phyloP scores from a whole-genome alignment of 2,329 filamentous ascomycete genomes.

The Colletotrichum sp. region DNA sequence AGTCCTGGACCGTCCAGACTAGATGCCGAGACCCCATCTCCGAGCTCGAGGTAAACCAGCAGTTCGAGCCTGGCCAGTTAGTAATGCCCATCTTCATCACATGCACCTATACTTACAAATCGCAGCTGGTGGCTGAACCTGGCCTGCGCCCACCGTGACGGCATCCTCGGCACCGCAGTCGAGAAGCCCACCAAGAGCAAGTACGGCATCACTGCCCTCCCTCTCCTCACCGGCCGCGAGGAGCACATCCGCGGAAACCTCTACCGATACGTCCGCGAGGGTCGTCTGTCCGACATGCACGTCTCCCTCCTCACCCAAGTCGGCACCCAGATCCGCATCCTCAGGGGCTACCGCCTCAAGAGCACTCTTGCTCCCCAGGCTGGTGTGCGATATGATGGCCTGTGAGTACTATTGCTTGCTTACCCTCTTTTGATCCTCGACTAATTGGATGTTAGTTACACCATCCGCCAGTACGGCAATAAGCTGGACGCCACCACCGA shows the following conservation, averaged over 20 bases:
- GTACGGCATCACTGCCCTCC: conserved; percentile 53
- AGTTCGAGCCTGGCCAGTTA: conserved; percentile 56
- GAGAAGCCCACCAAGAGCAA: conserved; percentile 51
- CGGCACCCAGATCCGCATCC: conserved; percentile 55
- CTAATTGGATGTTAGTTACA: conserved; percentile 45
- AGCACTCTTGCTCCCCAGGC: conserved; percentile 56
- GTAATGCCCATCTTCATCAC: conserved; percentile 22
- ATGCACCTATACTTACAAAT: conserved; percentile 21
- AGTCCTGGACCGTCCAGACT: conserved; percentile 41
- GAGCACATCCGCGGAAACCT: conserved; percentile 37
- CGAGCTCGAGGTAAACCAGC: conserved; percentile 43
- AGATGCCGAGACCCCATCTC: conserved; percentile 34
- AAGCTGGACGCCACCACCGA: conserved; percentile 44
- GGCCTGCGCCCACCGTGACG: conserved; percentile 60
- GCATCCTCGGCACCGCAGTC: conserved; percentile 50
- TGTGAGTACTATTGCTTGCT: conserved; percentile 46
- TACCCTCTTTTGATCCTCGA: neutral
- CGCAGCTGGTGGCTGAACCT: conserved; percentile 64
- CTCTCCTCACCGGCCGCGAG: conserved; percentile 57
- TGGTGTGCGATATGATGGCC: conserved; percentile 62
- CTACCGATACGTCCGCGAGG: conserved; percentile 51
- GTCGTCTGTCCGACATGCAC: conserved; percentile 50
- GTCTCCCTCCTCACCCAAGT: conserved; percentile 53
- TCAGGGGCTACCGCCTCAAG: conserved; percentile 55
- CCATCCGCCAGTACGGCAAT: conserved; percentile 51